Base-by-base conservation (phyloP, 768 basidiomycete species). In the Podaxis sp. region DNA sequence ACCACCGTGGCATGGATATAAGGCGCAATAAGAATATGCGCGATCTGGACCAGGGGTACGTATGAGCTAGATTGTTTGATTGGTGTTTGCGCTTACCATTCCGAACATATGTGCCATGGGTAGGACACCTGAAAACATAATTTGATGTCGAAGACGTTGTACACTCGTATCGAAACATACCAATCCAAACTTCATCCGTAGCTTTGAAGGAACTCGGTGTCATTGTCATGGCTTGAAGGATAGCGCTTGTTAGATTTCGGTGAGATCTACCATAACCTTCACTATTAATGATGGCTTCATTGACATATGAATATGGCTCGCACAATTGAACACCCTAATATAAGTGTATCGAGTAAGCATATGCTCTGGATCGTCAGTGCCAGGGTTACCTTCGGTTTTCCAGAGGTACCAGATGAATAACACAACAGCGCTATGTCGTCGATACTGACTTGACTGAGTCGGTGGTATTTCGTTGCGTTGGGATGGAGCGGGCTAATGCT, bases 91-190 rank as follows among this genome's bases (percentile, higher is more conserved):
- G n/a, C 54, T 25, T 40, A 55, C 54, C 11, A 55, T 55, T 21
- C 54, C 54, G 40, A 55, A 55, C 18, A 55, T 55, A 16, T 55
- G 54, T 40, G 54, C 38, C 54, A 55, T 55, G 13, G 54, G 54
- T 16, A 55, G 54, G 38, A 40, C 54, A 4, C 18, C 54, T 55
- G 40, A 9, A 18, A 18, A 13, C 13, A 44, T 13, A 40, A 5
- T n/a, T 11, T 13, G 10, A 42, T 21, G 16, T 11, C 21, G 38
- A 14, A 5, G 11, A 21, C 4, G 14, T 23, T 54, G 40, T n/a
- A 18, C n/a, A 18, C 32, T 13, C 5, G 21, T 40, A 36, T 21
- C 16, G 36, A 55, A 5, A 10, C 18, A 37, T 40, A 55, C 54
- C 54, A 23, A 55, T 55, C 54, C 54, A 55, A 42, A 55, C 21